These are phyloP conservation scores for Cornus kousa DNA, from an alignment of 148 eudicot genomes.

Conservation along the genomic window DNA sequence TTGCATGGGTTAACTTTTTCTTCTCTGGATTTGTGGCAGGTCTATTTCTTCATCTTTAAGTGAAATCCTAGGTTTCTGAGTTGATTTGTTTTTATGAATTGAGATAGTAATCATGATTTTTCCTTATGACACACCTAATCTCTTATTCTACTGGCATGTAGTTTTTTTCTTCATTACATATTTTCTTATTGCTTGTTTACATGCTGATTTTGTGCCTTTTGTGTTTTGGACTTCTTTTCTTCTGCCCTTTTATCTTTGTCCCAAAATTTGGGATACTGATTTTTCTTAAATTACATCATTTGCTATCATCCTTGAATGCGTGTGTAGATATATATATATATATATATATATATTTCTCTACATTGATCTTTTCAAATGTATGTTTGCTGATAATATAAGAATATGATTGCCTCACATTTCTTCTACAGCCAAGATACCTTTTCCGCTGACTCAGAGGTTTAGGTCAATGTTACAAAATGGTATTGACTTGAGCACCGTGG, in stretches of 20 bases:
- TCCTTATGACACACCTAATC: conserved; percentile 53
- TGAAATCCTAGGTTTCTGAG: neutral
- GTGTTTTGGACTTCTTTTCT: neutral
- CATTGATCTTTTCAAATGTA: neutral
- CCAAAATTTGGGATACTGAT: neutral
- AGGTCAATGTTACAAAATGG: conserved; percentile 97
- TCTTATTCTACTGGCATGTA: neutral
- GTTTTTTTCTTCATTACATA: conserved; percentile 24
- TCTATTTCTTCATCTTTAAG: conserved; percentile 25
- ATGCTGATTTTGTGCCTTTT: neutral
- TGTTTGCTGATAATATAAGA: neutral
- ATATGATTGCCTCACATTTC: conserved; percentile 22
- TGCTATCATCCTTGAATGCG: neutral
- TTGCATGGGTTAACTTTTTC: conserved; percentile 98
- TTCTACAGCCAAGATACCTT: conserved; percentile 86
- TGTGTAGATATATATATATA: no score
- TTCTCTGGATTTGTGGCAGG: conserved; percentile 99
- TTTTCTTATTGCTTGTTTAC: neutral
- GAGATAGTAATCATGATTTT: neutral
- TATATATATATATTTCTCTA: conserved; percentile 8
- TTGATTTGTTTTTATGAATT: neutral
- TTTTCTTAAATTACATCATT: neutral
- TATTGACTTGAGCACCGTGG: conserved; percentile 93
- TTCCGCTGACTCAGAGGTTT: conserved; percentile 94
- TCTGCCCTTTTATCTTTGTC: neutral